Percentiles rank a stretch among this genome's conserved stretches.
Conservation (phyloP, 1,284 basidiomycete species). For the Ceratobasidium sp. region DNA sequence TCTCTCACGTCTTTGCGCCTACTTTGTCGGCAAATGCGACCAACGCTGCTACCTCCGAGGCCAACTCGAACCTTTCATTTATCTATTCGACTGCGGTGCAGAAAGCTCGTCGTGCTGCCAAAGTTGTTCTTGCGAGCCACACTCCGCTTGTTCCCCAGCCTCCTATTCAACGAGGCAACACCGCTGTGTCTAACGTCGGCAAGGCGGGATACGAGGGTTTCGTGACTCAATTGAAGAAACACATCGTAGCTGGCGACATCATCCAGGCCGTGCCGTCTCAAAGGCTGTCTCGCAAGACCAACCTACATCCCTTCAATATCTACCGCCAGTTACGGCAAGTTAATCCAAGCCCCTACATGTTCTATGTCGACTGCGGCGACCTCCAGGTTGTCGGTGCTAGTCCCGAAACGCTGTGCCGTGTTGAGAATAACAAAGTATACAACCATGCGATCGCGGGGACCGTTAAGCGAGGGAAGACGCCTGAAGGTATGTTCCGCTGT, state of each 20-base stretch:
- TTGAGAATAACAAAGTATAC: slow-evolving; percentile 90
- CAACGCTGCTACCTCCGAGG: slow-evolving; percentile 56
- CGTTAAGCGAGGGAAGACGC: slow-evolving; percentile 84
- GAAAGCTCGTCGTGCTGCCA: slow-evolving; percentile 80
- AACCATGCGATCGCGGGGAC: slow-evolving; percentile 99
- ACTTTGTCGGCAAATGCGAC: slow-evolving; percentile 57
- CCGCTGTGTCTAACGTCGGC: slow-evolving; percentile 88
- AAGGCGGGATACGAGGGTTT: slow-evolving; percentile 92
- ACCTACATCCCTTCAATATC: slow-evolving; percentile 96
- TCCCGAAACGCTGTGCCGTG: slow-evolving; percentile 97
- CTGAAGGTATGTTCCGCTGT: slow-evolving; percentile 69
- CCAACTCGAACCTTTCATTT: slow-evolving; percentile 68
- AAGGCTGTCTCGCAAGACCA: slow-evolving; percentile 83
- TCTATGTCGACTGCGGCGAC: slow-evolving; percentile 94
- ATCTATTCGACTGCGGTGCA: slow-evolving; percentile 84
- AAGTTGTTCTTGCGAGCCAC: slow-evolving; percentile 66
- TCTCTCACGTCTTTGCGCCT: slow-evolving; percentile 93
- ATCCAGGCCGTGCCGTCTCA: slow-evolving; percentile 99
- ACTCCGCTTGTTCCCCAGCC: slow-evolving; percentile 69
- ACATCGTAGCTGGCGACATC: slow-evolving; percentile 96
- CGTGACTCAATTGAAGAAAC: slow-evolving; percentile 92
- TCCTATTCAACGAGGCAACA: slow-evolving; percentile 64
- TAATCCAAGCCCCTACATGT: slow-evolving; percentile 99
- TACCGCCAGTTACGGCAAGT: slow-evolving; percentile 92
- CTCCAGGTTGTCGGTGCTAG: slow-evolving; percentile 95